phyloP scores from a whole-genome alignment of 2,329 filamentous ascomycete species.

The Hymenoscyphus linearis region DNA sequence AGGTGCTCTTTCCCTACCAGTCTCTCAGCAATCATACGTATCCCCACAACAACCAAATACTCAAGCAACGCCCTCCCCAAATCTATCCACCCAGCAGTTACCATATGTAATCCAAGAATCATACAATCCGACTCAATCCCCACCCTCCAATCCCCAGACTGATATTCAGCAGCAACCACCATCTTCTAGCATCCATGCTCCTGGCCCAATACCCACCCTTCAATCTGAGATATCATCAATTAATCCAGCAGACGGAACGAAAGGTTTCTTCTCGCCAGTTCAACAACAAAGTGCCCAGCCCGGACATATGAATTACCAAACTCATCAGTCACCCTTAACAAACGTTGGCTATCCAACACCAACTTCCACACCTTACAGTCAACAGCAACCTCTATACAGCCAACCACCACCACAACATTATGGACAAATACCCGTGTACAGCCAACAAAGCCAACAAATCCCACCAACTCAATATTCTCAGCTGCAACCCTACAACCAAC shows the following conservation, averaged over 20 bases:
- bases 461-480: neutral
- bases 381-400: slow-evolving; percentile 1
- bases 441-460: neutral
- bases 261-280: neutral
- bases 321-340: neutral
- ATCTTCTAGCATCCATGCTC: neutral
- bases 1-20: neutral
- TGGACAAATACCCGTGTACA: neutral
- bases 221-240: neutral
- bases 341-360: neutral
- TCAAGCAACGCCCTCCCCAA: slow-evolving; percentile 2
- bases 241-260: neutral
- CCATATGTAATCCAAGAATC: neutral
- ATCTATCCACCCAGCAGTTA: neutral
- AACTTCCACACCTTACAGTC: neutral
- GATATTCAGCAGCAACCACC: neutral
- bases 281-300: neutral
- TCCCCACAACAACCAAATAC: neutral
- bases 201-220: neutral
- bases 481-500: neutral
- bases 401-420: neutral
- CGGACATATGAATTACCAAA: neutral
- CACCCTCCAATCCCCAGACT: neutral
- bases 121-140: slow-evolving; percentile 3
- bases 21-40: neutral